phyloP scores from a whole-genome alignment of 2,329 filamentous ascomycete species.

The Colletotrichum orbiculare region DNA sequence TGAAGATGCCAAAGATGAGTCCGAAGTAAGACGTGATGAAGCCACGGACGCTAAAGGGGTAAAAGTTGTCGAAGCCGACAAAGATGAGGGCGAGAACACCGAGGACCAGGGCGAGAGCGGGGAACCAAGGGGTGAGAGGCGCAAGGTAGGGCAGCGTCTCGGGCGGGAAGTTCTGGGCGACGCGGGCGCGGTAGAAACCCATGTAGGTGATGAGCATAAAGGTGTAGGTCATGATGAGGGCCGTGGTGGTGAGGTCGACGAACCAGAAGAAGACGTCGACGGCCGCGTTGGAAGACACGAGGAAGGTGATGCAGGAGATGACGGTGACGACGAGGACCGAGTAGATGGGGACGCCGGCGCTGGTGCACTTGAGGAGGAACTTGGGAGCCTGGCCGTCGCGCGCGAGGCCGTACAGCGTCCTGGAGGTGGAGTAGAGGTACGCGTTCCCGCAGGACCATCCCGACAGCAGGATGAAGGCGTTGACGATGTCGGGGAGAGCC shows the following conservation, averaged over 20 bases:
- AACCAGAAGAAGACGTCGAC: slow-evolving; percentile 54
- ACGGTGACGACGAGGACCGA: slow-evolving; percentile 46
- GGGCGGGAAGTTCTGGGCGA: slow-evolving; percentile 62
- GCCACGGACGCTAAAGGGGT: slow-evolving; percentile 58
- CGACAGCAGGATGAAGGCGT: slow-evolving; percentile 52
- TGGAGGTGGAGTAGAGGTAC: slow-evolving; percentile 63
- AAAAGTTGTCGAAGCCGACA: slow-evolving; percentile 67
- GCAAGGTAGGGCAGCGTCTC: slow-evolving; percentile 61
- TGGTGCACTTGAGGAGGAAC: slow-evolving; percentile 52
- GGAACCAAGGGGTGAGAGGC: slow-evolving; percentile 61
- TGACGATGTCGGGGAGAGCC: slow-evolving; percentile 67
- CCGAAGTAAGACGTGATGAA: slow-evolving; percentile 67
- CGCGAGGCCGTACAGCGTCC: slow-evolving; percentile 62
- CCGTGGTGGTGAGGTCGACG: slow-evolving; percentile 66
- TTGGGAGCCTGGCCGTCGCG: slow-evolving; percentile 59
- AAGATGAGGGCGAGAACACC: slow-evolving; percentile 63
- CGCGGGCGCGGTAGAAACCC: slow-evolving; percentile 62
- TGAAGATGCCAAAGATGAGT: slow-evolving; percentile 60
- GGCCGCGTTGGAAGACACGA: slow-evolving; percentile 51
- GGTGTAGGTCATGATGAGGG: slow-evolving; percentile 69
- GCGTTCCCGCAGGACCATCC: slow-evolving; percentile 58
- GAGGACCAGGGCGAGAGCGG: slow-evolving; percentile 60
- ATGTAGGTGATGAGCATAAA: slow-evolving; percentile 58
- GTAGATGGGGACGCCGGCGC: slow-evolving; percentile 57
- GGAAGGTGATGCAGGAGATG: slow-evolving; percentile 50